phyloP scores from a whole-genome alignment of 495 filamentous ascomycete genomes.

The Penicillium herquei region DNA sequence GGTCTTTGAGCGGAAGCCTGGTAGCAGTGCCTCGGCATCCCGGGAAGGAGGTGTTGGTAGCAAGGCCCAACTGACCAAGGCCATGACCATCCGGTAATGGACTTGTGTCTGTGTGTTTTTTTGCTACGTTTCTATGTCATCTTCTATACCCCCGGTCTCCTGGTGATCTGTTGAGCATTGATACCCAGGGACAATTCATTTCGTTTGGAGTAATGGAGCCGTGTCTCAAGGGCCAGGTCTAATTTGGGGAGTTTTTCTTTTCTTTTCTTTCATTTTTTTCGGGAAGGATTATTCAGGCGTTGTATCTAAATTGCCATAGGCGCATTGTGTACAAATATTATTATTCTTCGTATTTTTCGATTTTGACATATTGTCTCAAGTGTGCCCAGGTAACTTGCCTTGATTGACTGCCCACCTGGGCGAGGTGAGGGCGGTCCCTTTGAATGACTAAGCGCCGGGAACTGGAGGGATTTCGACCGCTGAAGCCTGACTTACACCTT shows the following conservation, averaged over 20 bases:
- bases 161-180: conserved; percentile 24
- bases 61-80: conserved; percentile 79
- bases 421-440: background rate
- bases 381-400: background rate
- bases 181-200: conserved; percentile 21
- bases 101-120: conserved; percentile 8
- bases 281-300: conserved; percentile 8
- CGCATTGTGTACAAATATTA: conserved; percentile 6
- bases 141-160: conserved; percentile 20
- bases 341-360: background rate
- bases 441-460: conserved; percentile 40
- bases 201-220: conserved; percentile 13
- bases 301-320: conserved; percentile 8
- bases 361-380: too few species aligned
- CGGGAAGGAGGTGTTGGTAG: conserved; percentile 56
- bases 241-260: conserved; percentile 8
- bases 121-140: conserved; percentile 26
- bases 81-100: conserved; percentile 91
- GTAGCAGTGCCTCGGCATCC: conserved; percentile 54
- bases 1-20: conserved; percentile 96
- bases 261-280: too few species aligned
- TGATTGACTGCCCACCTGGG: background rate
- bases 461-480: conserved; percentile 44
- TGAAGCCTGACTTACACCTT: conserved; percentile 41
- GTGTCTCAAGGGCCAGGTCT: conserved; percentile 7